Base-by-base conservation (phyloP, 129 eudicot species). In the Helianthus tuberosus region DNA sequence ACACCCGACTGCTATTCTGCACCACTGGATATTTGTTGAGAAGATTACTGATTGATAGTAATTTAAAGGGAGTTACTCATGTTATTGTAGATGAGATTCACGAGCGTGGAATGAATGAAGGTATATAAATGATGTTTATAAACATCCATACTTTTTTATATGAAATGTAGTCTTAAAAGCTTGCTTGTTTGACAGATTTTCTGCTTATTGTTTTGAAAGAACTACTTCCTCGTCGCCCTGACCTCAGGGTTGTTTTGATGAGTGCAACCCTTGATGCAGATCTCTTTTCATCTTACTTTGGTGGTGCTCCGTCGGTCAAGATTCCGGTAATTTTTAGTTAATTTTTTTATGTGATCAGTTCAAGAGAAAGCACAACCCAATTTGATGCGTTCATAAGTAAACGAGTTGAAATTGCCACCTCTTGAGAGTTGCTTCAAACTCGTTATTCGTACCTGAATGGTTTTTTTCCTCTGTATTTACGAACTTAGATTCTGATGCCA, bases 41-140 rank as follows among this genome's bases (percentile, higher is more conserved):
- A 81, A 85, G 97, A 81, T 82, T 95, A 66, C 84, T 89, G 13
- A 85, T 84, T 58, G 99, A 95, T 78, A 85, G 96, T 76, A 85
- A 63, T 62, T 81, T 95, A 84, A 95, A 95, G 75, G 97, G 90
- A 60, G 88, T 91, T 29, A 86, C 99, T 52, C 96, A 95, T 84
- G 91, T 95, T 43, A 89, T 95, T 71, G 92, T 95, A 58, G 99
- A 95, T 80, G 99, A 95, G 76, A 91, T 95, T 78, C 99, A 95
- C 46, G 99, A 95, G 77, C 99, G 99, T 80, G 99, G 99, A 72
- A 91, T 91, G 83, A 91, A 95, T 86, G 97, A 95, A 87, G 99
- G 99, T 95, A 74, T n/a, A 44, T 47, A 68, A 53, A 43, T 29
- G 44, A 63, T 32, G 75, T 46, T 47, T 29, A 16, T 76, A 46